These are phyloP conservation scores for Nicotiana noctiflora DNA, from an alignment of 257 asterid genomes.

Conservation along the genomic window DNA sequence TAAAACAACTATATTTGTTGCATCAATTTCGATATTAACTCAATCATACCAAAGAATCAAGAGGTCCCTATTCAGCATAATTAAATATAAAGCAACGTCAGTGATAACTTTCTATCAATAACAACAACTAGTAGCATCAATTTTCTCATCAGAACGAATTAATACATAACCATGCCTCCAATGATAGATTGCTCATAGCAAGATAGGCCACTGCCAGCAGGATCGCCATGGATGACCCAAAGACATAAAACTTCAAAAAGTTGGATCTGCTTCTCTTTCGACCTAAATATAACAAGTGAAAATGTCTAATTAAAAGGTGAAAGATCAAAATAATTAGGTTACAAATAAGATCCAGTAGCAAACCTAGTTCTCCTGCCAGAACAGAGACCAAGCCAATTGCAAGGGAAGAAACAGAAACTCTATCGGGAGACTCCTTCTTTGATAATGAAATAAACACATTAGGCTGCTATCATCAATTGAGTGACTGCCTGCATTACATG, in stretches of 20 bases:
- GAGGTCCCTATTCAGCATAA: neutral
- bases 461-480: conserved; percentile 37
- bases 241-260: conserved; percentile 53
- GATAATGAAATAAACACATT: conserved; percentile 25
- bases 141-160: neutral
- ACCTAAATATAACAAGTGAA: conserved; percentile 38
- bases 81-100: neutral
- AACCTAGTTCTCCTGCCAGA: conserved; percentile 73
- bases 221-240: conserved; percentile 55
- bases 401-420: conserved; percentile 30
- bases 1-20: neutral
- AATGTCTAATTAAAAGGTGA: neutral
- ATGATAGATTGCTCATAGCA: conserved; percentile 24
- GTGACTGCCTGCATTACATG: conserved; percentile 47
- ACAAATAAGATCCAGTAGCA: neutral
- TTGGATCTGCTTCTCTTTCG: conserved; percentile 53
- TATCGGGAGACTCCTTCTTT: conserved; percentile 37
- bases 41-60: neutral
- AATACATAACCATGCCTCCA: conserved; percentile 35
- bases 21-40: neutral
- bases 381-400: conserved; percentile 45
- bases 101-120: neutral
- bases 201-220: conserved; percentile 36
- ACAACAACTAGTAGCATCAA: neutral
- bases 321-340: neutral